Evolutionary conservation across 257 asterid species (phyloP).

Genomic region (Fraxinus excelsior): DNA sequence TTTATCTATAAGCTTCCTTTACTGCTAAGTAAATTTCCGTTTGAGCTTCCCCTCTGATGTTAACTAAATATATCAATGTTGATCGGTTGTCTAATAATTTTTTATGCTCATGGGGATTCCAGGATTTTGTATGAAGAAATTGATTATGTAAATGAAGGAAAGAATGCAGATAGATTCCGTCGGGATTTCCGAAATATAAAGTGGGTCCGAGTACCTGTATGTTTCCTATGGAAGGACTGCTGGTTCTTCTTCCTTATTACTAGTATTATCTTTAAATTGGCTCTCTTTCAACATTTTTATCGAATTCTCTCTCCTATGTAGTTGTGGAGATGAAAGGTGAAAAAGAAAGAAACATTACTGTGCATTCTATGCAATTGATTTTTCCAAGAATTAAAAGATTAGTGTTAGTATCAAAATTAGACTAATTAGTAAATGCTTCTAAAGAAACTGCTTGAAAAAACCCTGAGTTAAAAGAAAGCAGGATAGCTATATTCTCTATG

Average conservation of each 20-base stretch:
- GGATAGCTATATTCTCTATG: no score
- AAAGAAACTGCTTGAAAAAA: neutral
- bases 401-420: neutral
- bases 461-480: no score
- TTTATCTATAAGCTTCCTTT: neutral
- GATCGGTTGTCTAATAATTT: constrained; percentile 11
- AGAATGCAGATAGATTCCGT: constrained; percentile 93
- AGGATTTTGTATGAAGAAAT: constrained; percentile 97
- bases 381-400: neutral
- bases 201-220: constrained; percentile 99
- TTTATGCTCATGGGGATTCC: constrained; percentile 25
- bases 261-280: neutral
- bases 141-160: constrained; percentile 94
- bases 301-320: neutral
- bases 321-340: neutral
- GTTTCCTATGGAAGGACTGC: constrained; percentile 46
- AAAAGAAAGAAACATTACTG: no score
- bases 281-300: neutral
- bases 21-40: neutral
- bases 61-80: neutral
- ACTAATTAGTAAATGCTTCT: neutral
- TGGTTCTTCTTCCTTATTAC: constrained; percentile 19
- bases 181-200: constrained; percentile 93
- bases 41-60: neutral
- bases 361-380: neutral